phyloP scores from a whole-genome alignment of 306 rosid species.

The Quillaja saponaria region DNA sequence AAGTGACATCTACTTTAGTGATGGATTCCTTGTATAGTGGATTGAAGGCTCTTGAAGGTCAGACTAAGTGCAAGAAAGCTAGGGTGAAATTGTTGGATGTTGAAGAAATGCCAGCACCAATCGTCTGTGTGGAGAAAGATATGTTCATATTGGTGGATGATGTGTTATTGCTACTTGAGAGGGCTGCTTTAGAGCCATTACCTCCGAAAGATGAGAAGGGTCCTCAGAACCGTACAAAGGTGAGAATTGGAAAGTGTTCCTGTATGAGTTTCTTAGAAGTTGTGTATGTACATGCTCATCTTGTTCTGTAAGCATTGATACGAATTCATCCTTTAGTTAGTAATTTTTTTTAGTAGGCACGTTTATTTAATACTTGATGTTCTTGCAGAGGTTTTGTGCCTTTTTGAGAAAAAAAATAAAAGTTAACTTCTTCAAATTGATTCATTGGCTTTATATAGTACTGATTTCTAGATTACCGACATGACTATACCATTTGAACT shows the following conservation, averaged over 20 bases:
- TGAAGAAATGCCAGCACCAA: conserved; percentile 92
- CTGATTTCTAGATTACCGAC: no score
- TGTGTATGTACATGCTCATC: no score
- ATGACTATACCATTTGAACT: no score
- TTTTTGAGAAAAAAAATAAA: no score
- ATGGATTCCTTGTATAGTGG: conserved; percentile 99
- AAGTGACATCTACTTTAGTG: conserved; percentile 95
- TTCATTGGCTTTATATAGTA: no score
- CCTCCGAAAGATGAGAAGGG: conserved; percentile 99
- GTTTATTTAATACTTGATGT: no score
- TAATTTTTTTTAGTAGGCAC: no score
- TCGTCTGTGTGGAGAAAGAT: conserved; percentile 82
- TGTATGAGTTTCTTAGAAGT: not conserved
- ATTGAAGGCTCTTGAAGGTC: conserved; percentile 94
- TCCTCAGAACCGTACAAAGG: conserved; percentile 99
- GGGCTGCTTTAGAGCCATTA: conserved; percentile 93
- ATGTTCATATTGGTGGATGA: conserved; percentile 91
- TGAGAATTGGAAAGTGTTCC: conserved; percentile 34
- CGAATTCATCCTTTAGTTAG: no score
- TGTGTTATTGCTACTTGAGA: conserved; percentile 78
- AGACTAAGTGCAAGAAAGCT: conserved; percentile 60
- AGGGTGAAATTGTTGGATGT: conserved; percentile 62
- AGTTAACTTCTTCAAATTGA: no score
- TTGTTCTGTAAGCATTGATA: no score
- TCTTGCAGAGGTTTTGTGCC: no score